A percentile compares a stretch with the other conserved stretches of the same genome.
Conservation (phyloP, 1,139 yeast species). For the Blastobotrys capitulatus region DNA sequence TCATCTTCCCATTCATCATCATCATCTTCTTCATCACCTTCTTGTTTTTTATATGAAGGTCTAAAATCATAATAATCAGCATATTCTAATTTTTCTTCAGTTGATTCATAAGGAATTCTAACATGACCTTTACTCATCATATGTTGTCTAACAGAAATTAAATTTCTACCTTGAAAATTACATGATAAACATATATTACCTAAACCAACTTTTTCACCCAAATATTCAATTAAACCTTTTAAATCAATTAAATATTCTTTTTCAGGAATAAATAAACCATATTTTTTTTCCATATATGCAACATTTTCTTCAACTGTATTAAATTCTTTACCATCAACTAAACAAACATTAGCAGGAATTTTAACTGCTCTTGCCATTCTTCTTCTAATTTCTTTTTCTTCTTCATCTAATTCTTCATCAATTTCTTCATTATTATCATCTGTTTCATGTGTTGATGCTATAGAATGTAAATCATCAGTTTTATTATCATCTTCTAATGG, state of each 20-base stretch:
- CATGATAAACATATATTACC: constrained; percentile 87
- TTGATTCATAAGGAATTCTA: constrained; percentile 80
- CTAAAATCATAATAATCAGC: constrained; percentile 85
- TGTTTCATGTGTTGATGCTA: constrained; percentile 4
- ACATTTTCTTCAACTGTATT: constrained; percentile 57
- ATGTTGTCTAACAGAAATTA: constrained; percentile 89
- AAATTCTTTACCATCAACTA: constrained; percentile 61
- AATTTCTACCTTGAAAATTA: constrained; percentile 70
- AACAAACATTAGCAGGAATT: constrained; percentile 67
- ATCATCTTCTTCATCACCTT: constrained; percentile 26
- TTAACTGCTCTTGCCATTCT: constrained; percentile 44
- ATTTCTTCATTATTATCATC: constrained; percentile 12
- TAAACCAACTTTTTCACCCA: constrained; percentile 77
- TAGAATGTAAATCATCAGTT: constrained; percentile 9
- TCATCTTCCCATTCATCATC: constrained; percentile 40
- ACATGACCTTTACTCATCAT: constrained; percentile 83
- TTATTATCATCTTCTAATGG: constrained; percentile 28
- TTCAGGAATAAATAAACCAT: constrained; percentile 88
- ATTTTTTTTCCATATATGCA: constrained; percentile 67
- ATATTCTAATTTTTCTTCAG: constrained; percentile 72
- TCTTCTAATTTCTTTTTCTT: constrained; percentile 31
- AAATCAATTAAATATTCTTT: constrained; percentile 59
- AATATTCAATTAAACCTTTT: constrained; percentile 63
- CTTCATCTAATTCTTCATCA: constrained; percentile 22
- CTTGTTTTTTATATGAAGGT: constrained; percentile 43